Evolutionary conservation across 139 green algal genomes (phyloP), one percentile per base, ranked within the genome.

Genomic region (Picochlorum costavermella): DNA sequence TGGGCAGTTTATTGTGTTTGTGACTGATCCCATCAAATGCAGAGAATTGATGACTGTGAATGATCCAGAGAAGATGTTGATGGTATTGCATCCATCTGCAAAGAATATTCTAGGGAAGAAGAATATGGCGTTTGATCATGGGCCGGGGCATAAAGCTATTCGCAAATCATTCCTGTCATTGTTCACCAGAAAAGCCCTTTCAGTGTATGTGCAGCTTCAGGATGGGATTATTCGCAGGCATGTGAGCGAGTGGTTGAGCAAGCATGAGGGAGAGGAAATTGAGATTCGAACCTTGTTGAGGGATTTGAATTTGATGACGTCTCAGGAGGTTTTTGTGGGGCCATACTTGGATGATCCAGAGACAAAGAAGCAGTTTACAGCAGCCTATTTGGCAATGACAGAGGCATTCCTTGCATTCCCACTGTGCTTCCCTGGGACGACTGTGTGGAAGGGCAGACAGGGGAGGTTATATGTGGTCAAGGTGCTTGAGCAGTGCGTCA

Each of bases 81-180:
- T 91, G 72, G 74, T 75, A 33, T 74, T 94, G 59, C 87, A 94
- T 79, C 87, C 86, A 26, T 88, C 80, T 25, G 82, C 66, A 56
- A 84, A 86, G 65, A 85, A 82, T 50, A 86, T 94, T 46, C 67
- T 94, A 64, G 87, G 86, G 11, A 60, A 73, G 16, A 77, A 79
- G 53, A 94, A 93, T 75, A 84, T 94, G 60, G 87, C 87, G 28
- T 94, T 94, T 73, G 76, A 85, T 70, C 77, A 88, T 65, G 87
- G 87, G 48, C 74, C 82, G 3, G 49, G 79, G 6, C 87, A 94
- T 78, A 94, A 94, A 77, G 67, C 46, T 26, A 53, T 91, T 50
- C 76, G 86, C 63, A 89, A 87, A 76, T 88, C 77, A 6, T 94
- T 95, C 75, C 58, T 92, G 33, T 81, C 84, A 13, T 80, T 94